A percentile compares a stretch with the other conserved stretches of the same genome.
Evolutionary conservation across 192 early-diverging fungal species (phyloP).

Genomic region (Coemansia sp.): DNA sequence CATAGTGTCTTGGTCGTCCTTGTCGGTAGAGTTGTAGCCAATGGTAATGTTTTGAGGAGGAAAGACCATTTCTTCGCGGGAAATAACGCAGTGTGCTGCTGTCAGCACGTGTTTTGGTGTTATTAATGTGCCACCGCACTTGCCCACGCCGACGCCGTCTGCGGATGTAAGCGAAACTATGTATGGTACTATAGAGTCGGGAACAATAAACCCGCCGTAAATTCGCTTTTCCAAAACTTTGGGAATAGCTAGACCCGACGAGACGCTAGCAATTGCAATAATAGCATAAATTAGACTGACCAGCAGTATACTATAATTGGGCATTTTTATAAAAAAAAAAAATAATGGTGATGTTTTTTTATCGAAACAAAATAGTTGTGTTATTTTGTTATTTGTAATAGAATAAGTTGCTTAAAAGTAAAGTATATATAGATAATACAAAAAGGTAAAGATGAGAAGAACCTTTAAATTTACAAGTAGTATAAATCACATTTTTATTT

Average conservation of each 20-base stretch:
- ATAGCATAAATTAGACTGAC: conserved; percentile 7
- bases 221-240: conserved; percentile 1
- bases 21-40: conserved; percentile 10
- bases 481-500: neutral
- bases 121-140: conserved; percentile 7
- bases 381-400: too few relatives aligned
- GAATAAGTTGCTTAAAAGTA: too few relatives aligned
- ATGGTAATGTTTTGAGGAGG: conserved; percentile 9
- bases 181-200: conserved; percentile 1
- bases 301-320: neutral
- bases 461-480: neutral
- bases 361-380: too few relatives aligned
- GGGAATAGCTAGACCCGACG: neutral
- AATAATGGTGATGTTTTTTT: too few relatives aligned
- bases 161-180: neutral
- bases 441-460: too few relatives aligned
- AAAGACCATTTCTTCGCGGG: neutral
- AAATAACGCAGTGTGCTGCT: conserved; percentile 8
- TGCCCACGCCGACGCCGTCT: neutral
- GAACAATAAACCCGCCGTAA: conserved; percentile 8
- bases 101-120: conserved; percentile 4
- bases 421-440: too few relatives aligned
- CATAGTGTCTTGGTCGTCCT: neutral
- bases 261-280: neutral
- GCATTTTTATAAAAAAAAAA: neutral